These are phyloP conservation scores for Puccinellia tenuiflora DNA, from an alignment of 176 grass and related monocot species.

Conservation along the genomic window DNA sequence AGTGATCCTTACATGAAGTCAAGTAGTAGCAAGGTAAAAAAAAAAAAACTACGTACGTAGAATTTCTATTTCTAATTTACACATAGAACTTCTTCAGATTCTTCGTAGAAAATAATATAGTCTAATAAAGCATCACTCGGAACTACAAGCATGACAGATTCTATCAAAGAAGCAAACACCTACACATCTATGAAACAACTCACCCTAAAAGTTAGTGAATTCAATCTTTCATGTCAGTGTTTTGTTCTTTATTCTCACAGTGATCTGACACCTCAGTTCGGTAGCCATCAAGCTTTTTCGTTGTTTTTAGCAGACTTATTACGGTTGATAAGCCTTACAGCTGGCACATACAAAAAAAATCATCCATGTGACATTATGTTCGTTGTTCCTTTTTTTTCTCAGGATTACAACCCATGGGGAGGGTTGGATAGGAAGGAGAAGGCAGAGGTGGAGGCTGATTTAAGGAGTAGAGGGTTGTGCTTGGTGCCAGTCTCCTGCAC, in stretches of 20 bases:
- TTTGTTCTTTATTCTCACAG: neutral
- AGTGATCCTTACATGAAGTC: constrained; percentile 93
- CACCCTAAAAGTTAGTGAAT: neutral
- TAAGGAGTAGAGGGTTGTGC: constrained; percentile 80
- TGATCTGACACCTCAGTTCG: neutral
- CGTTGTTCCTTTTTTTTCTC: neutral
- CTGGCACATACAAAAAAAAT: neutral
- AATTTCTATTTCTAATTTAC: neutral
- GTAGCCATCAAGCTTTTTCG: neutral
- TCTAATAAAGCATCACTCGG: neutral
- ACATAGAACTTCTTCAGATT: neutral
- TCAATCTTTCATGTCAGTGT: neutral
- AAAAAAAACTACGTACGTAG: neutral
- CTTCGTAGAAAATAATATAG: neutral
- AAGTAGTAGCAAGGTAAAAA: constrained; percentile 50
- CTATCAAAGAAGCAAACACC: neutral
- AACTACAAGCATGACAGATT: neutral
- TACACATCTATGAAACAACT: neutral
- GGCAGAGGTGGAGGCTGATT: constrained; percentile 43
- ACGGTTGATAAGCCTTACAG: neutral
- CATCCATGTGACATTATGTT: neutral
- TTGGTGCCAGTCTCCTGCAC: constrained; percentile 82
- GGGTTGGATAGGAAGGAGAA: constrained; percentile 59
- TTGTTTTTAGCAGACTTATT: neutral
- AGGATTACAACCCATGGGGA: constrained; percentile 82